These are phyloP conservation scores for Mycena kentingensis DNA, from an alignment of 768 basidiomycete genomes.

Conservation along the genomic window DNA sequence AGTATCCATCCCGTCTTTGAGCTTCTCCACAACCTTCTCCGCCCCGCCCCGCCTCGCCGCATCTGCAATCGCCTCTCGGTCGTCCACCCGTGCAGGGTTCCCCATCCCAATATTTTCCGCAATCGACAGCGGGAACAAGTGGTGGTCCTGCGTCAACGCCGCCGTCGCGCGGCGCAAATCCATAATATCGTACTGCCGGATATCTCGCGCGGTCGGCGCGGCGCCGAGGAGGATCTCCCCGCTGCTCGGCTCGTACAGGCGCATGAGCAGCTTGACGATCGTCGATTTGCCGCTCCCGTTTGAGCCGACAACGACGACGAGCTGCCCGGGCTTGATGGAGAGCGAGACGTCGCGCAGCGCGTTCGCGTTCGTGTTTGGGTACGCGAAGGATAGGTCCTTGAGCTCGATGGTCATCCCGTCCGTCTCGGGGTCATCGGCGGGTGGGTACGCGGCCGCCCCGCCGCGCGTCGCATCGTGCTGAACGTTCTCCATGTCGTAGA, in stretches of 20 bases:
- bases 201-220: conserved; percentile 37
- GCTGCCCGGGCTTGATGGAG: conserved; percentile 45
- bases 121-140: conserved; percentile 39
- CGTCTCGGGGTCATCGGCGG: conserved; percentile 6
- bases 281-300: conserved; percentile 62
- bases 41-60: conserved; percentile 35
- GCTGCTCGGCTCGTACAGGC: conserved; percentile 34
- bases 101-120: conserved; percentile 46
- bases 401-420: conserved; percentile 18
- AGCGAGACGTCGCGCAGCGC: too few species aligned
- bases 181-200: conserved; percentile 32
- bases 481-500: conserved; percentile 16
- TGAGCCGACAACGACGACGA: conserved; percentile 58
- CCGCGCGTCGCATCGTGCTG: conserved; percentile 13
- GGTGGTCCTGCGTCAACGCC: conserved; percentile 44
- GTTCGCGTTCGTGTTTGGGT: background rate
- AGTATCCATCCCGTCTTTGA: conserved; percentile 18
- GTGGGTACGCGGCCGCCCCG: conserved; percentile 14
- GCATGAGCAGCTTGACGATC: conserved; percentile 47
- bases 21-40: conserved; percentile 13
- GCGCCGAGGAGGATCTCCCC: conserved; percentile 38
- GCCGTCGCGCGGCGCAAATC: conserved; percentile 42
- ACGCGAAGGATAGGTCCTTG: background rate
- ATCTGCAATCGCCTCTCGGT: conserved; percentile 16
- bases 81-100: conserved; percentile 19